phyloP scores from a whole-genome alignment of 2,329 filamentous ascomycete species.

The Nemania sp. region DNA sequence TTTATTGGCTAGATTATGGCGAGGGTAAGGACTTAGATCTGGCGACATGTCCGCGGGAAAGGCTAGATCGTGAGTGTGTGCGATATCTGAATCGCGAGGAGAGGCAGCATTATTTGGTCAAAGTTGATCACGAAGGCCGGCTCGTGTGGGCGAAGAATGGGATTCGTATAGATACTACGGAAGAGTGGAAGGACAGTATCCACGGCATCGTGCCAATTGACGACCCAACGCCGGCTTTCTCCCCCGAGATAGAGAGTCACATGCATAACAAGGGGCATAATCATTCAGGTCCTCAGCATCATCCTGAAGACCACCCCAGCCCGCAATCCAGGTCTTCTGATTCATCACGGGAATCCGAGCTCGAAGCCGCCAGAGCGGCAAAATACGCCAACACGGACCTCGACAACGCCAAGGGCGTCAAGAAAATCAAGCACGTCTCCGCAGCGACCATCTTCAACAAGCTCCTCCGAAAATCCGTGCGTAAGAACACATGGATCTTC shows the following conservation, averaged over 20 bases:
- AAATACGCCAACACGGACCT: conserved; percentile 75
- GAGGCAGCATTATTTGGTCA: conserved; percentile 82
- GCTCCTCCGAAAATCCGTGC: conserved; percentile 80
- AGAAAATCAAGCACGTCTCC: conserved; percentile 71
- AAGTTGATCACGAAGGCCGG: conserved; percentile 77
- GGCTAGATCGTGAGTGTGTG: conserved; percentile 81
- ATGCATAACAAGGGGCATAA: conserved; percentile 42
- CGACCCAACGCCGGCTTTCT: conserved; percentile 69
- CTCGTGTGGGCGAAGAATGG: conserved; percentile 92
- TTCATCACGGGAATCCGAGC: conserved; percentile 58
- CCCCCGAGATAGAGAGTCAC: conserved; percentile 51
- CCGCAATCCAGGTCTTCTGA: conserved; percentile 43
- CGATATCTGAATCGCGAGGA: conserved; percentile 88
- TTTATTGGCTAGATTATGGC: conserved; percentile 91
- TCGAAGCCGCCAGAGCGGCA: conserved; percentile 70
- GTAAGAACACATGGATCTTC: conserved; percentile 94
- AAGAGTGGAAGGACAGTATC: conserved; percentile 81
- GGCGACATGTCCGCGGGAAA: conserved; percentile 76
- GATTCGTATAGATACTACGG: conserved; percentile 79
- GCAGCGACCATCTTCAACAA: conserved; percentile 82
- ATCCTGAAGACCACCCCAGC: conserved; percentile 11
- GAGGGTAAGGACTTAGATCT: conserved; percentile 78
- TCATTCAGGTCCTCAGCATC: conserved; percentile 18
- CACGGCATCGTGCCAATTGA: conserved; percentile 75
- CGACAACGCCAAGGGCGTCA: conserved; percentile 68